Conservation (phyloP, 306 rosid genomes). For the Aeschynomene evenia region DNA sequence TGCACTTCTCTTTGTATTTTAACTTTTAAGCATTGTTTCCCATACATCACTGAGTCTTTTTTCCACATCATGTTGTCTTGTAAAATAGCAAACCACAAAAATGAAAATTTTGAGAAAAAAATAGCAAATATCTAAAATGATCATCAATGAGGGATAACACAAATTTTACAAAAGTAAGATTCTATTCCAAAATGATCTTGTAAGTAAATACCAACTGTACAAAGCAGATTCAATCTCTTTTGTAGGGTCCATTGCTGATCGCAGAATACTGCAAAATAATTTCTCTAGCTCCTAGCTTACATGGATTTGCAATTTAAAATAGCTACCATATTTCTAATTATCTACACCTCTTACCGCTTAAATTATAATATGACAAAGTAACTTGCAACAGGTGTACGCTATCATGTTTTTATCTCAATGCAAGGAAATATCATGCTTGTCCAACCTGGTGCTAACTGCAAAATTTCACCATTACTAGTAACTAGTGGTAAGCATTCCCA, state of each 20-base stretch:
- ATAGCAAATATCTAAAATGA: not conserved
- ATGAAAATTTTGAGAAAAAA: not conserved
- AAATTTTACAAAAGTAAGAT: not conserved
- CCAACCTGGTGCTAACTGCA: not conserved
- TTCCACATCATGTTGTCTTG: not conserved
- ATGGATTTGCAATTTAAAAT: not conserved
- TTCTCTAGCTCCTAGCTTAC: slow-evolving; percentile 3
- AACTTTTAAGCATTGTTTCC: not conserved
- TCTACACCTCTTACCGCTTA: slow-evolving; percentile 10
- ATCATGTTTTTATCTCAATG: slow-evolving; percentile 16
- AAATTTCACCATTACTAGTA: not conserved
- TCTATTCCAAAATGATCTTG: not conserved
- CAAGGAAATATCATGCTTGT: slow-evolving; percentile 11
- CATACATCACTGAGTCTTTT: not conserved
- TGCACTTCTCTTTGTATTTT: slow-evolving; percentile 2
- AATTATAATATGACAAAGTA: slow-evolving; percentile 7
- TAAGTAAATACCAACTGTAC: not conserved
- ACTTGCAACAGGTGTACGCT: not conserved
- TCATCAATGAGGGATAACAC: not conserved
- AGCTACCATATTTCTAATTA: not conserved
- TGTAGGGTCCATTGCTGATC: not conserved
- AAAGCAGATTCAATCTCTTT: not conserved
- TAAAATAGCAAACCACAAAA: not conserved
- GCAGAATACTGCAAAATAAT: not conserved
- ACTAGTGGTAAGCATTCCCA: not conserved